These are phyloP conservation scores for Eimeria tenella DNA, from an alignment of 169 alveolate genomes.

Conservation along the genomic window DNA sequence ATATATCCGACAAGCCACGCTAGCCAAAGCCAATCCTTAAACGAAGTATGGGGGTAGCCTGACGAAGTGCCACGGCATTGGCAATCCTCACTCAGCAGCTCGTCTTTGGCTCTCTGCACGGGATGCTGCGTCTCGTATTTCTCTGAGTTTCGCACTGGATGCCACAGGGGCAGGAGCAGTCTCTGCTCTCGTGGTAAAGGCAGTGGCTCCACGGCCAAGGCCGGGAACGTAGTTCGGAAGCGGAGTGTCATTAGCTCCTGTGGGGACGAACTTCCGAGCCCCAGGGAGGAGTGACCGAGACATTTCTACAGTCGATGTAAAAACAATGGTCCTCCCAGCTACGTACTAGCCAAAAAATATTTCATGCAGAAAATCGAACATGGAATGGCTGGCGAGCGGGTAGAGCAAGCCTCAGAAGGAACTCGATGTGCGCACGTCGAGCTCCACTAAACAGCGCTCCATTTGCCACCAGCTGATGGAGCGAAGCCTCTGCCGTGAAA, in stretches of 20 bases:
- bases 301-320: background rate
- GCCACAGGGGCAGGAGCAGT: constrained; percentile 68
- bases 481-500: background rate
- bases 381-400: background rate
- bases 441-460: constrained; percentile 3
- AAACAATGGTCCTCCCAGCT: background rate
- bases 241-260: constrained; percentile 63
- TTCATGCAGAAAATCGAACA: background rate
- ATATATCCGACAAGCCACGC: too few species aligned
- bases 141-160: constrained; percentile 48
- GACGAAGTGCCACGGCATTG: background rate
- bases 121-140: constrained; percentile 58
- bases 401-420: background rate
- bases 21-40: too few species aligned
- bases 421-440: background rate
- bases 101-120: constrained; percentile 65
- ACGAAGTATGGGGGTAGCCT: background rate
- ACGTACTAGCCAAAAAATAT: background rate
- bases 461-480: constrained; percentile 26
- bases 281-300: constrained; percentile 69
- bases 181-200: constrained; percentile 80
- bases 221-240: constrained; percentile 73
- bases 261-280: constrained; percentile 71
- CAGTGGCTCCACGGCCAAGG: constrained; percentile 76
- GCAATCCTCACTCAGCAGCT: constrained; percentile 28